These are phyloP conservation scores for Pleurotus eryngii DNA, from an alignment of 768 basidiomycete genomes.

Conservation along the genomic window DNA sequence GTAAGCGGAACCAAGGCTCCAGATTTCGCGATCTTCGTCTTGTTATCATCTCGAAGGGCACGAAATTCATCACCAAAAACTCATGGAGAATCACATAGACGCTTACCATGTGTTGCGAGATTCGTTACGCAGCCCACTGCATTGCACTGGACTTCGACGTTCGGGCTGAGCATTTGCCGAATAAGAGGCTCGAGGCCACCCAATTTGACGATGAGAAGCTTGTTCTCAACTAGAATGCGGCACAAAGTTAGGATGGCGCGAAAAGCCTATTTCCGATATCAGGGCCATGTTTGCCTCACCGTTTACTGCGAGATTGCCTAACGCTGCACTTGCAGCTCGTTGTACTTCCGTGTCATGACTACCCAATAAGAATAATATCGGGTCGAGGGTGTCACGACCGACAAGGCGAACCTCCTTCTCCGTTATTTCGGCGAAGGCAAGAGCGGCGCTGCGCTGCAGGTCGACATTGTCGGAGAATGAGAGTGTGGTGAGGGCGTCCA, in stretches of 20 bases:
- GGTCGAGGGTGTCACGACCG: constrained; percentile 94
- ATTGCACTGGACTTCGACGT: constrained; percentile 99
- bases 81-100: constrained; percentile 7
- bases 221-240: constrained; percentile 82
- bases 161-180: constrained; percentile 97
- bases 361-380: constrained; percentile 93
- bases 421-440: constrained; percentile 98
- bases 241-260: background rate
- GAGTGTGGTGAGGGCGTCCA: constrained; percentile 91
- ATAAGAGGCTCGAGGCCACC: constrained; percentile 98
- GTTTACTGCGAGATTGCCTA: constrained; percentile 97
- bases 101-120: constrained; percentile 92
- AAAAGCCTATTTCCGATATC: no score
- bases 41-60: constrained; percentile 84
- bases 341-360: constrained; percentile 99
- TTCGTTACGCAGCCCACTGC: constrained; percentile 99
- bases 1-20: constrained; percentile 98
- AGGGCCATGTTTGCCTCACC: constrained; percentile 51
- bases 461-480: constrained; percentile 99
- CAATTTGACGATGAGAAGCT: constrained; percentile 95
- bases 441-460: constrained; percentile 93
- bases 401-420: constrained; percentile 99
- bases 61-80: background rate
- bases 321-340: constrained; percentile 93
- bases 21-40: constrained; percentile 99